Conservation (phyloP, 495 filamentous ascomycete genomes). For the Aspergillus asperescens region DNA sequence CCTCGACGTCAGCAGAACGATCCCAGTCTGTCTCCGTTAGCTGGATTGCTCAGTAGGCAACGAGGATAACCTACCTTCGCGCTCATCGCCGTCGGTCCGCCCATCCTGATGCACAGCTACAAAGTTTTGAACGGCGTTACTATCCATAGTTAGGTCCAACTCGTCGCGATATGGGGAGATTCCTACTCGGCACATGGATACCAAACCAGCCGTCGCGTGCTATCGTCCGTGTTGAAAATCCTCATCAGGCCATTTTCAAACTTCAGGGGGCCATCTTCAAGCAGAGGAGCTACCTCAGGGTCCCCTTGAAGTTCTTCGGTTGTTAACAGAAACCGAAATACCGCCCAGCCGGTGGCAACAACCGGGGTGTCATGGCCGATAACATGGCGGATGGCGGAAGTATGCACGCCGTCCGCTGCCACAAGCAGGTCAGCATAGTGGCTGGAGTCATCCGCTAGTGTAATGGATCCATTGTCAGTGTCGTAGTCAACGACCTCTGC, state of each 20-base stretch:
- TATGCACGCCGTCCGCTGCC: constrained; percentile 48
- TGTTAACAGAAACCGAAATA: constrained; percentile 25
- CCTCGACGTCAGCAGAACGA: neutral
- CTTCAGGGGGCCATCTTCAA: neutral
- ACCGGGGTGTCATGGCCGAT: constrained; percentile 2
- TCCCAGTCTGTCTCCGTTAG: constrained; percentile 3
- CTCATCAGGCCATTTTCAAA: neutral
- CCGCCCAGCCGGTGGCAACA: constrained; percentile 14
- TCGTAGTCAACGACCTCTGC: constrained; percentile 15
- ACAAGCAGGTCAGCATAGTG: constrained; percentile 41
- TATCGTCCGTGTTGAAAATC: neutral
- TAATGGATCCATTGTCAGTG: constrained; percentile 30
- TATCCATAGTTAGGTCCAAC: constrained; percentile 6
- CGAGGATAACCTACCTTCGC: constrained; percentile 5
- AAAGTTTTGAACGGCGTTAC: constrained; percentile 42
- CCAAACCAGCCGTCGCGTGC: constrained; percentile 27
- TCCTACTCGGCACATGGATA: constrained; percentile 29
- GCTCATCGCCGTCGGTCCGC: constrained; percentile 1
- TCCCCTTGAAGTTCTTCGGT: constrained; percentile 8
- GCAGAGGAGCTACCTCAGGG: neutral
- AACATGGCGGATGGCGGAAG: constrained; percentile 23
- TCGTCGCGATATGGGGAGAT: neutral
- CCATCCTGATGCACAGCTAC: constrained; percentile 30
- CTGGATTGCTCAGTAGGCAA: neutral
- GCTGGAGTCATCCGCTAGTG: constrained; percentile 29